These are phyloP conservation scores for Eimeria maxima DNA, from an alignment of 169 alveolate genomes.

Conservation along the genomic window DNA sequence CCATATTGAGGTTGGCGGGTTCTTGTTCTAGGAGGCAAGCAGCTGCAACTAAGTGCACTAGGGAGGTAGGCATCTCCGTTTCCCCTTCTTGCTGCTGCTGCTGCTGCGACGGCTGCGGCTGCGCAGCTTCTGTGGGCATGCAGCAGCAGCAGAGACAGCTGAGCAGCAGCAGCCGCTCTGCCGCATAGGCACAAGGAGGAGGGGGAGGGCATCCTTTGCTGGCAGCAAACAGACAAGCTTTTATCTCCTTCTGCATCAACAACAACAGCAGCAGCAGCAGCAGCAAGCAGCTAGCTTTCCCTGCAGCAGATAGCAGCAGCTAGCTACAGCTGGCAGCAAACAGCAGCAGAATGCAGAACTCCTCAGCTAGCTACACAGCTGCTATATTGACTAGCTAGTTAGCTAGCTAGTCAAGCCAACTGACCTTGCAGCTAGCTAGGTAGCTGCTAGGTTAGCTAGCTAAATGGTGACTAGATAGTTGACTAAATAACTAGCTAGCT, in stretches of 20 bases:
- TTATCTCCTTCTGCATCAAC: not conserved
- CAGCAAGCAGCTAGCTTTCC: not conserved
- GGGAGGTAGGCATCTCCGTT: not conserved
- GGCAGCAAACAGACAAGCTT: slow-evolving; percentile 9
- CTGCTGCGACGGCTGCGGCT: not conserved
- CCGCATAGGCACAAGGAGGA: slow-evolving; percentile 41
- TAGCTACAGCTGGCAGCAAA: too few species aligned
- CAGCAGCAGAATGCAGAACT: too few species aligned
- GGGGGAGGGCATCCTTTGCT: slow-evolving; percentile 46
- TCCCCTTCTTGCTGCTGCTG: slow-evolving; percentile 38
- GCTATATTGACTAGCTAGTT: too few species aligned
- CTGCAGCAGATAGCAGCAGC: not conserved
- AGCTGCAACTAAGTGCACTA: slow-evolving; percentile 55
- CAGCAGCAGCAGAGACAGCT: slow-evolving; percentile 72
- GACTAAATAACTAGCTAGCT: too few species aligned
- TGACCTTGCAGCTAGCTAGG: too few species aligned
- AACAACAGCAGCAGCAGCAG: not conserved
- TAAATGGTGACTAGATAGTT: too few species aligned
- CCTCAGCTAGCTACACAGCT: too few species aligned
- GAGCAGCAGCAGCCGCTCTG: slow-evolving; percentile 22
- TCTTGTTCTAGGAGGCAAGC: slow-evolving; percentile 55
- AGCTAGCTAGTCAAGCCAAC: too few species aligned
- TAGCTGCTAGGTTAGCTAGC: too few species aligned
- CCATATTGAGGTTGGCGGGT: slow-evolving; percentile 64
- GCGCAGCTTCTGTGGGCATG: slow-evolving; percentile 41